These are phyloP conservation scores for Penicillium daleae DNA, from an alignment of 495 filamentous ascomycete species.

Conservation along the genomic window DNA sequence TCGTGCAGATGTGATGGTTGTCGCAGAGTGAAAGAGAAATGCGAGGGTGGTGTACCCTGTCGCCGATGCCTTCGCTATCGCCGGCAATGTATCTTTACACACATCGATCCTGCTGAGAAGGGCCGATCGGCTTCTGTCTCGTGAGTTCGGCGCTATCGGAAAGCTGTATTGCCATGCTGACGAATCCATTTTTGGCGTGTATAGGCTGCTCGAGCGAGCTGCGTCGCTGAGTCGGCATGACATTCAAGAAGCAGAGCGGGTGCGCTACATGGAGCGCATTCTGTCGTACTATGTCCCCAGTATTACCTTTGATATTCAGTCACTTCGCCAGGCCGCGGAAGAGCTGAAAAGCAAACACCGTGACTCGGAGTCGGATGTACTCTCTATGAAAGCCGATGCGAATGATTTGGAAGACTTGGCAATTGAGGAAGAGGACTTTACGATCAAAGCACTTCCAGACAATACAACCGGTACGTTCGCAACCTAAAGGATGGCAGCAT, in stretches of 20 bases:
- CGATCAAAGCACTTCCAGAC: conserved; percentile 50
- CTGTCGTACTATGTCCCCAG: conserved; percentile 48
- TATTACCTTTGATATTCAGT: conserved; percentile 49
- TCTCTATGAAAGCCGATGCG: conserved; percentile 38
- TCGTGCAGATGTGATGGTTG: conserved; percentile 49
- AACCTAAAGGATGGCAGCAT: not conserved
- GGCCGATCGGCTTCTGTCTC: conserved; percentile 42
- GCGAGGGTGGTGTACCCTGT: conserved; percentile 56
- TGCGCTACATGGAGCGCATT: conserved; percentile 50
- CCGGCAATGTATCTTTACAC: conserved; percentile 53
- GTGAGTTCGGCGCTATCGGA: conserved; percentile 31
- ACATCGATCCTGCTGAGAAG: conserved; percentile 46
- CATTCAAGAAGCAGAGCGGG: conserved; percentile 47
- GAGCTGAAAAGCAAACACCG: conserved; percentile 45
- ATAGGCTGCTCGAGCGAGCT: conserved; percentile 42
- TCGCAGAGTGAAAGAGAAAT: conserved; percentile 56
- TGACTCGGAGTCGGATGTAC: conserved; percentile 40
- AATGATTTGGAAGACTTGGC: conserved; percentile 50
- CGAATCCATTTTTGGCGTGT: not conserved
- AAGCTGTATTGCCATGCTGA: not conserved
- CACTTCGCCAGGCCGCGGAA: conserved; percentile 45
- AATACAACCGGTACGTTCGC: conserved; percentile 49
- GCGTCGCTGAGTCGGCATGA: conserved; percentile 46
- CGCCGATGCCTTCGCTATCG: conserved; percentile 52
- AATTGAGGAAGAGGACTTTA: conserved; percentile 51